These are phyloP conservation scores for Erodium moschatum DNA, from an alignment of 441 rosid species.

Conservation along the genomic window DNA sequence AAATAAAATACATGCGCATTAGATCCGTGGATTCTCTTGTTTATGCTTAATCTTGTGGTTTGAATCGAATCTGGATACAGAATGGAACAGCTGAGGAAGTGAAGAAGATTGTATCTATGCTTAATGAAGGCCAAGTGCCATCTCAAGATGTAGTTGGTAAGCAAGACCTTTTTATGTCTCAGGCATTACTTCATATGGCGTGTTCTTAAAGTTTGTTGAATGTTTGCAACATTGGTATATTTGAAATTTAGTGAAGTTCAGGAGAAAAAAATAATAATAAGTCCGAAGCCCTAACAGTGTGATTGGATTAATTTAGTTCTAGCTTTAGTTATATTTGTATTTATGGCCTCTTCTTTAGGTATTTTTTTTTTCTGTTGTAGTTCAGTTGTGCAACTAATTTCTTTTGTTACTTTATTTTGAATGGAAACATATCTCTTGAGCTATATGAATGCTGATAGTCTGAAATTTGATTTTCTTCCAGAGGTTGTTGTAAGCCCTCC, in stretches of 20 bases:
- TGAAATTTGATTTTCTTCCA: slow-evolving; percentile 20
- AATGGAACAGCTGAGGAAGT: slow-evolving; percentile 62
- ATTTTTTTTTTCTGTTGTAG: not conserved
- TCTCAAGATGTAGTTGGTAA: slow-evolving; percentile 53
- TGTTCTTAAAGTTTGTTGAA: not conserved
- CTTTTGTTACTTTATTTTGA: not conserved
- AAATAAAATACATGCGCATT: not conserved
- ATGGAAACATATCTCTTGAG: not conserved
- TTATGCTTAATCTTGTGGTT: slow-evolving; percentile 9
- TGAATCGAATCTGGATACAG: slow-evolving; percentile 28
- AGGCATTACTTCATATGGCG: not conserved
- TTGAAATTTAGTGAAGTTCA: not conserved
- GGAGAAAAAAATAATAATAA: not conserved
- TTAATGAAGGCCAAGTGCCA: slow-evolving; percentile 53
- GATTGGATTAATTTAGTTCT: not conserved
- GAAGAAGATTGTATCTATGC: slow-evolving; percentile 55
- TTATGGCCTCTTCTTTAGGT: not conserved
- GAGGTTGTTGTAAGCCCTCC: slow-evolving; percentile 80
- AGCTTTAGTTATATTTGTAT: not conserved
- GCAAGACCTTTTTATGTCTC: slow-evolving; percentile 9
- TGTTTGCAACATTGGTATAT: not conserved
- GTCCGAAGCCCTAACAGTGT: not conserved
- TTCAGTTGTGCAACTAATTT: not conserved
- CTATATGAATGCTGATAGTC: not conserved
- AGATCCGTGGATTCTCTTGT: not conserved